Base-by-base conservation (phyloP, 257 asterid genomes). In the Vinca minor region DNA sequence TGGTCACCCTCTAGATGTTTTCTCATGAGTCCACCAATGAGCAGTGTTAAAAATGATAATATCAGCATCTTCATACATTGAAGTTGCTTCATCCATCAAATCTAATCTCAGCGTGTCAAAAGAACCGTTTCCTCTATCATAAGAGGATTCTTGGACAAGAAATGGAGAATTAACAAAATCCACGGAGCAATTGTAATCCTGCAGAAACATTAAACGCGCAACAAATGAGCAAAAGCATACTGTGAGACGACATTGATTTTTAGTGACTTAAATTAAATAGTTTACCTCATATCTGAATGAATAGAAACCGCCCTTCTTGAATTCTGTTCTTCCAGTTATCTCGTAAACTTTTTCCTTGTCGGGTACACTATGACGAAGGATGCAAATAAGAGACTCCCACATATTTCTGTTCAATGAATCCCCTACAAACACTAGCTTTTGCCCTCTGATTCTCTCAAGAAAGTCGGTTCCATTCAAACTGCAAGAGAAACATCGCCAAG, bases 11-110 rank as follows among this genome's bases (percentile, higher is more conserved):
- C 77, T 84, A 52, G 96, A 85, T 50, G 95, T 91, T 78, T 91
- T 91, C 73, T 91, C 98, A 64, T 91, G 98, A 75, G 98, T 91
- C 98, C 98, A 88, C 98, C 98, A 91, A 67, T 91, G 98, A 29
- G 95, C 98, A 3, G 96, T 91, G 71, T 91, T 88, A 78, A 92
- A 92, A 67, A 92, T 77, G 9, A 92, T 57, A 17, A 92, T 82
- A 73, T 92, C 95, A 0, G 98, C 98, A 70, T 89, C 98, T 21
- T 75, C 85, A 74, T 92, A 92, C 98, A 89, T 85, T 26, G 84
- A 68, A 59, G 95, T 84, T 14, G 95, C 71, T 42, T 29, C 64
- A 69, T 89, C 98, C 96, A 92, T 89, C 80, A 77, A 70, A 79
- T 92, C 98, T 67, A 92, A 75, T 62, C 96, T 81, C 60, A 92